Percentiles rank a stretch among this genome's conserved stretches.
Evolutionary conservation across 768 basidiomycete species (phyloP).

Genomic region (Omphalotus guepiniiformis): DNA sequence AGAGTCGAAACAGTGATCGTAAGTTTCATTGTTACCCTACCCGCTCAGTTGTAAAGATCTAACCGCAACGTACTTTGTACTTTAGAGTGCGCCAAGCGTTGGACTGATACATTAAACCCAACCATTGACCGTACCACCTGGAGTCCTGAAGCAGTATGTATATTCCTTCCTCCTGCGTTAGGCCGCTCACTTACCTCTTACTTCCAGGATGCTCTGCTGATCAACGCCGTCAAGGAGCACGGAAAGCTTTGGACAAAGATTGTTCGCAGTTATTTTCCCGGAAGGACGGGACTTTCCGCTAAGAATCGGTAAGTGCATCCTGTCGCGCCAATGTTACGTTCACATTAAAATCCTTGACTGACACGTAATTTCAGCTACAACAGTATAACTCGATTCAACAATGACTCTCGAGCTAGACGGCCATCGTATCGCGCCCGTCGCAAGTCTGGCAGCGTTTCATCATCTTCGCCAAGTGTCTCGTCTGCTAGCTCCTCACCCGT

Average conservation of each 20-base stretch:
- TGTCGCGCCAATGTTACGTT: neutral
- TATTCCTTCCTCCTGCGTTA: neutral
- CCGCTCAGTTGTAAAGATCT: neutral
- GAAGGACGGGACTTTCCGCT: constrained; percentile 53
- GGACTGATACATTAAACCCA: constrained; percentile 59
- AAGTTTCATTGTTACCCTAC: constrained; percentile 27
- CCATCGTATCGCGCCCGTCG: constrained; percentile 1
- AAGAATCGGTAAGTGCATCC: constrained; percentile 46
- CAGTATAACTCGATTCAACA: constrained; percentile 8
- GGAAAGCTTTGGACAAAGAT: constrained; percentile 63
- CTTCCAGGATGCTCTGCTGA: constrained; percentile 45
- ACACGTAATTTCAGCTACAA: neutral
- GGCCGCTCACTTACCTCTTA: constrained; percentile 10
- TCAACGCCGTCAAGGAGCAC: constrained; percentile 50
- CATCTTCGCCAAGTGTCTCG: neutral
- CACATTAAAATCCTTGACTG: neutral
- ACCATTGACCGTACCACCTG: constrained; percentile 58
- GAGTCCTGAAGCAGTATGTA: constrained; percentile 47
- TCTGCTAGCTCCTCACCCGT: neutral
- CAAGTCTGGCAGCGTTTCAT: constrained; percentile 3
- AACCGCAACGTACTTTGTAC: constrained; percentile 13
- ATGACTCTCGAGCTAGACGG: neutral
- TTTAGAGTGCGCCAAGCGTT: constrained; percentile 57
- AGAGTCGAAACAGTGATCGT: constrained; percentile 58
- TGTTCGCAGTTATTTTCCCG: constrained; percentile 57